phyloP scores from a whole-genome alignment of 495 filamentous ascomycete species.

The Daldinia grandis region DNA sequence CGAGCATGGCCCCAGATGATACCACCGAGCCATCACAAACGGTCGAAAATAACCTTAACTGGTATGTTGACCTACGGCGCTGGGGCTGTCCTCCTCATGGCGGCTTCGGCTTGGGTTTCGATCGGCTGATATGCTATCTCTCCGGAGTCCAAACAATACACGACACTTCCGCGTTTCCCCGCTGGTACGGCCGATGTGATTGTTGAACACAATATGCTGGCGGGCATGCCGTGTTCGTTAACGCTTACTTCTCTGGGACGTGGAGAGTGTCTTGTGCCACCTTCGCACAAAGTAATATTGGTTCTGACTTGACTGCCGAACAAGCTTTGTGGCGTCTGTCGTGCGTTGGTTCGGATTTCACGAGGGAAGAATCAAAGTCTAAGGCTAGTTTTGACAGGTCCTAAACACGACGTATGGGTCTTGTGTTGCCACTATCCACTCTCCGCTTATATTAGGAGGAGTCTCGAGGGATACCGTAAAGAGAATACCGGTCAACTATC shows the following conservation, averaged over 20 bases:
- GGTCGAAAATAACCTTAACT: conserved; percentile 68
- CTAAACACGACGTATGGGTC: conserved; percentile 32
- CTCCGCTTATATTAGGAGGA: conserved; percentile 13
- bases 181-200: conserved; percentile 91
- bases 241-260: conserved; percentile 51
- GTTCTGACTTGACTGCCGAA: conserved; percentile 34
- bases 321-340: conserved; percentile 40
- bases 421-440: conserved; percentile 29
- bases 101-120: conserved; percentile 94
- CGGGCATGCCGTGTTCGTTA: conserved; percentile 52
- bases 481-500: background rate
- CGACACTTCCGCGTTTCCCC: conserved; percentile 87
- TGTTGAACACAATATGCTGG: conserved; percentile 63
- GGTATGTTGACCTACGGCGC: conserved; percentile 94
- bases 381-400: conserved; percentile 41
- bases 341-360: conserved; percentile 30
- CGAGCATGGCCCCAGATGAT: conserved; percentile 10
- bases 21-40: conserved; percentile 15
- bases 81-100: conserved; percentile 97
- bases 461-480: background rate
- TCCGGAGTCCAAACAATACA: conserved; percentile 83
- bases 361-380: conserved; percentile 36
- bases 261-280: conserved; percentile 39
- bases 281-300: conserved; percentile 38
- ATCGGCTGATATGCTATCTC: conserved; percentile 87